These are phyloP conservation scores for Sclerotinia glacialis DNA, from an alignment of 2,329 filamentous ascomycete genomes.

Conservation along the genomic window DNA sequence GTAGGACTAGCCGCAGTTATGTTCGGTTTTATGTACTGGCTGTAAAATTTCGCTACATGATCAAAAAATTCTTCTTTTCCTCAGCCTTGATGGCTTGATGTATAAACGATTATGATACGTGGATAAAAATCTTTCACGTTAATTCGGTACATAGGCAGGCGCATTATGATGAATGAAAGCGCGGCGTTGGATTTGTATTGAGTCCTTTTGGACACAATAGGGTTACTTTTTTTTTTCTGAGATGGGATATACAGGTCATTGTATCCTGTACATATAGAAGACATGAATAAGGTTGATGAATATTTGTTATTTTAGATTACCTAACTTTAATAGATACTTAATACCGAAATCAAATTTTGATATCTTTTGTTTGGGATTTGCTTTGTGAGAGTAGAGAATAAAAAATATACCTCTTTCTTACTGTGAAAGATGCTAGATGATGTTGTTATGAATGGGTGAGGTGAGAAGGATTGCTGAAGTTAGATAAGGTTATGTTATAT, in stretches of 20 bases:
- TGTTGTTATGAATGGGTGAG: too few relatives aligned
- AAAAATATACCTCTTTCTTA: too few relatives aligned
- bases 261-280: constrained; percentile 3
- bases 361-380: too few relatives aligned
- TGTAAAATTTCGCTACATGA: constrained; percentile 39
- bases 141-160: constrained; percentile 26
- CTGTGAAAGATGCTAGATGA: too few relatives aligned
- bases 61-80: constrained; percentile 5
- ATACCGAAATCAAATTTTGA: background rate
- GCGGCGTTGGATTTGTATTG: constrained; percentile 27
- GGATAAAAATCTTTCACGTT: constrained; percentile 13
- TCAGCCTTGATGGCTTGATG: constrained; percentile 21
- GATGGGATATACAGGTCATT: constrained; percentile 6
- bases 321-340: constrained; percentile 8
- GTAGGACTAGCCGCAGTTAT: constrained; percentile 51
- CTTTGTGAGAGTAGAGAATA: too few relatives aligned
- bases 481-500: background rate
- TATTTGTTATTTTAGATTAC: constrained; percentile 1
- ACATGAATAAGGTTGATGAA: constrained; percentile 9
- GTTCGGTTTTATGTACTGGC: constrained; percentile 52
- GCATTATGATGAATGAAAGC: constrained; percentile 31
- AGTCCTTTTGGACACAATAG: constrained; percentile 7
- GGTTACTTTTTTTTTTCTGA: background rate
- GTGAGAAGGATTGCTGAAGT: too few relatives aligned
- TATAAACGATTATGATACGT: constrained; percentile 24